Base-by-base conservation (phyloP, 768 basidiomycete species). In the Mycena metata region DNA sequence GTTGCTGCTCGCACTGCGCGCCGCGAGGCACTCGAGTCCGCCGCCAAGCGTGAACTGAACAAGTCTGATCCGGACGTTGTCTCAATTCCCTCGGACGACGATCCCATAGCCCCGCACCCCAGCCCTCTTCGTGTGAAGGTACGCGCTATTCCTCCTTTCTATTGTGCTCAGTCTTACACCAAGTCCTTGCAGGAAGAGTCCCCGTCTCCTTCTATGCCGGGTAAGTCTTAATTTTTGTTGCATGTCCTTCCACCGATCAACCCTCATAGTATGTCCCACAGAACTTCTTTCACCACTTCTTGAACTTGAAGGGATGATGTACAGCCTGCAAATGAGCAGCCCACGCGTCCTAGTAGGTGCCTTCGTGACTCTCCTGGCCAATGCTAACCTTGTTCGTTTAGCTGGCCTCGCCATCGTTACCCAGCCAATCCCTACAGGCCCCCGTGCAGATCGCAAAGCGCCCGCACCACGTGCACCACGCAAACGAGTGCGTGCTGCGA, bases 61-160 rank as follows among this genome's bases (percentile, higher is more conserved):
- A 39, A 39, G 15, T 5, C 39, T 17, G 60, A 50, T 10, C 7
- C 11, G 2, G 60, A 61, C 26, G 49, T 23, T 13, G 47, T 61
- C 24, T 61, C 60, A 13, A 61, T 61, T 8, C 60, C 60, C 21
- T 61, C 60, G 36, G 24, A 30, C 26, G 49, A 61, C 36, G 47
- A 50, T 30, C 2, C 3, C 33, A 7, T 11, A 15, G 11, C 39
- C 10, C 15, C 15, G 39, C 39, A 39, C 39, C 39, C 39, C 9
- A 39, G 39, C 15, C 39, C 39, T 10, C 39, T 39, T 39, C 9
- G 39, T 11, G 39, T 39, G 11, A 39, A 39, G 39, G 39, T 39
- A 39, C 39, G 30, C 15, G 15, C 11, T 15, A 10, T 15, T 39
- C 39, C 15, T 39, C 39, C 11, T 15, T 15, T 39, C 15, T 10